Base-by-base conservation (phyloP, 495 filamentous ascomycete species). In the Hypoxylon trugodes region DNA sequence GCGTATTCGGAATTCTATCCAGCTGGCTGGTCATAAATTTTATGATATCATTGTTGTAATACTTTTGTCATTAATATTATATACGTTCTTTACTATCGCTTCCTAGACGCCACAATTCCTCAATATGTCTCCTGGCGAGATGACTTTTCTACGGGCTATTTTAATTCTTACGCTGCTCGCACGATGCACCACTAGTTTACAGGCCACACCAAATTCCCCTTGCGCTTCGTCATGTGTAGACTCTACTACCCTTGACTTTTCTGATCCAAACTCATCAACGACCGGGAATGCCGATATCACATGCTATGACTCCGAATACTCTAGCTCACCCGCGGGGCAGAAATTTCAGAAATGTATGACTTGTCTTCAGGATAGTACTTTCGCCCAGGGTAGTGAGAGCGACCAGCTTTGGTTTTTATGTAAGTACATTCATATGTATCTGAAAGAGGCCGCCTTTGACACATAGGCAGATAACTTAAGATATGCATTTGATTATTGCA, bases 391-490 rank as follows among this genome's bases (percentile, higher is more conserved):
- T 4, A 45, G 22, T 3, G 79, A 82, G 71, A 83, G 55, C 35
- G 82, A 85, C 61, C 77, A 78, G 45, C 70, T 69, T 50, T 82
- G 79, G 81, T 84, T 82, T 57, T 64, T 84, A 9, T 83, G 81
- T 84, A 71, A 73, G 81, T 71, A 1, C 4, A 37, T 33, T 6
- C 0, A 6, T 32, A 2, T 12, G 25, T 13, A 36, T 28, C 32
- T 36, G 8, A 30, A 4, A 15, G 30, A 21, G 35, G 7, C 9
- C 18, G 30, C 5, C 30, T 66, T 69, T 76, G 19, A 76, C 62
- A 32, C 28, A 5, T 22, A 3, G 4, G 6, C 7, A 82, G 80
- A 81, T 47, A 82, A 82, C 63, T 56, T 80, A 21, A 66, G 80
- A 69, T 81, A 81, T 54, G 65, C 73, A 7, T 68, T 78, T 21